phyloP scores from a whole-genome alignment of 352 stramenopile genomes.

The Phytophthora agathidicida region DNA sequence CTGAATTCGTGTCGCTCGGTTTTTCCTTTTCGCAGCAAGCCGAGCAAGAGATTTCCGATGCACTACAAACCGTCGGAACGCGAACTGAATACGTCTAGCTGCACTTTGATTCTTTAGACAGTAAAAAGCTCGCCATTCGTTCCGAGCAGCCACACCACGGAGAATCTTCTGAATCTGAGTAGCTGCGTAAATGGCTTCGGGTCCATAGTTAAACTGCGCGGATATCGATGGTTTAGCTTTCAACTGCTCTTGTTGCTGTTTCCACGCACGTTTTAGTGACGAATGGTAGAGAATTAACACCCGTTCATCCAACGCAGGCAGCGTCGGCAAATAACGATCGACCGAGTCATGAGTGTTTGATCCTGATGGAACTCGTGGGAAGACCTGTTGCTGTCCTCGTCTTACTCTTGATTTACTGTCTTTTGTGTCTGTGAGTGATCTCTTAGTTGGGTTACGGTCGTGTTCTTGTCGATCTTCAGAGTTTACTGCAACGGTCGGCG shows the following conservation, averaged over 20 bases:
- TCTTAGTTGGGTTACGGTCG: slow-evolving; percentile 2
- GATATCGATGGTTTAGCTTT: not conserved
- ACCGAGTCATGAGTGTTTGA: not conserved
- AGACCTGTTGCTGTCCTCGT: slow-evolving; percentile 1
- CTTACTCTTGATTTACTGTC: not conserved
- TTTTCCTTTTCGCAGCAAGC: slow-evolving; percentile 24
- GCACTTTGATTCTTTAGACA: slow-evolving; percentile 46
- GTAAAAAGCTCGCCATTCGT: slow-evolving; percentile 40
- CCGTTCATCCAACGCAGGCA: slow-evolving; percentile 57
- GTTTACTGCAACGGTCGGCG: not conserved
- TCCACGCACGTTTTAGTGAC: slow-evolving; percentile 46
- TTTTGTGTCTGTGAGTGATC: not conserved
- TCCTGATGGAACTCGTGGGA: not conserved
- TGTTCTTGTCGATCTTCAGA: slow-evolving; percentile 23
- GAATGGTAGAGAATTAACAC: slow-evolving; percentile 73
- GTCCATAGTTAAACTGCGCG: slow-evolving; percentile 30
- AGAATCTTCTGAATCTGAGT: slow-evolving; percentile 63
- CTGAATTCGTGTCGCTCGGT: slow-evolving; percentile 40
- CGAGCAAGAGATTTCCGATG: slow-evolving; percentile 28
- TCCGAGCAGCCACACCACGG: slow-evolving; percentile 41
- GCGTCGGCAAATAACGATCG: not conserved
- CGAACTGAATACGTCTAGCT: slow-evolving; percentile 42
- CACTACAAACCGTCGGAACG: slow-evolving; percentile 35
- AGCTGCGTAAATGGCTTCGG: slow-evolving; percentile 65
- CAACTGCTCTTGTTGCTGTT: slow-evolving; percentile 10